These are phyloP conservation scores for Aphanomyces cochlioides DNA, from an alignment of 352 stramenopile genomes.

Conservation along the genomic window DNA sequence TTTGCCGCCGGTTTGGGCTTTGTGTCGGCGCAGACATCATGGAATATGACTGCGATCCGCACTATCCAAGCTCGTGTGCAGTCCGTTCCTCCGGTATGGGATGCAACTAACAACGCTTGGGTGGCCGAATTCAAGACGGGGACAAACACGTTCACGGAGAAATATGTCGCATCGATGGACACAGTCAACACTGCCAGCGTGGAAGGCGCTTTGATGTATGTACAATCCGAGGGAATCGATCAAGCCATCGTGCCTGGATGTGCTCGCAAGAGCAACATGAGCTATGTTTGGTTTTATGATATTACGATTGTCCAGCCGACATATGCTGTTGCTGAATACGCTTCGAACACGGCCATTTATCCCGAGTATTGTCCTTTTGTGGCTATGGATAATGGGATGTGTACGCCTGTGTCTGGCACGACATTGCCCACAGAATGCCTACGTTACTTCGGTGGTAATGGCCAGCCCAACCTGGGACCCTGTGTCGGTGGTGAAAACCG, in stretches of 20 bases:
- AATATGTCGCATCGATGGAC: conserved; percentile 35
- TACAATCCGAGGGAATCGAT: conserved; percentile 39
- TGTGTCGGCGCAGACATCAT: conserved; percentile 23
- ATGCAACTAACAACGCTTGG: conserved; percentile 31
- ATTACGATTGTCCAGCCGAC: conserved; percentile 31
- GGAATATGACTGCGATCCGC: conserved; percentile 48
- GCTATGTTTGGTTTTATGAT: conserved; percentile 32
- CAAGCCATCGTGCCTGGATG: conserved; percentile 7
- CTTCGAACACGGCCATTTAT: conserved; percentile 26
- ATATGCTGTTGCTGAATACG: conserved; percentile 24
- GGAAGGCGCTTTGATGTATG: conserved; percentile 37
- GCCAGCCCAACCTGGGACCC: conserved; percentile 41
- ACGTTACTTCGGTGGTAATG: conserved; percentile 44
- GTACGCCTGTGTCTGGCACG: conserved; percentile 40
- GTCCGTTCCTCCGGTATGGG: conserved; percentile 39
- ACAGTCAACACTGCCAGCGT: conserved; percentile 38
- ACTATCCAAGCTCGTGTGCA: conserved; percentile 58
- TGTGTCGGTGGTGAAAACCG: conserved; percentile 48
- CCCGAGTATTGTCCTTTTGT: conserved; percentile 54
- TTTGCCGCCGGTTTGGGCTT: background rate
- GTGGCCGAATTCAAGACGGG: conserved; percentile 2
- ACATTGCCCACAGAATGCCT: conserved; percentile 43
- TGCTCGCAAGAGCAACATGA: conserved; percentile 29
- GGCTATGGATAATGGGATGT: conserved; percentile 60
- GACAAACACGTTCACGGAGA: conserved; percentile 30